phyloP scores from a whole-genome alignment of 1,139 yeast genomes.

The Nakaseomyces nivariensis region DNA sequence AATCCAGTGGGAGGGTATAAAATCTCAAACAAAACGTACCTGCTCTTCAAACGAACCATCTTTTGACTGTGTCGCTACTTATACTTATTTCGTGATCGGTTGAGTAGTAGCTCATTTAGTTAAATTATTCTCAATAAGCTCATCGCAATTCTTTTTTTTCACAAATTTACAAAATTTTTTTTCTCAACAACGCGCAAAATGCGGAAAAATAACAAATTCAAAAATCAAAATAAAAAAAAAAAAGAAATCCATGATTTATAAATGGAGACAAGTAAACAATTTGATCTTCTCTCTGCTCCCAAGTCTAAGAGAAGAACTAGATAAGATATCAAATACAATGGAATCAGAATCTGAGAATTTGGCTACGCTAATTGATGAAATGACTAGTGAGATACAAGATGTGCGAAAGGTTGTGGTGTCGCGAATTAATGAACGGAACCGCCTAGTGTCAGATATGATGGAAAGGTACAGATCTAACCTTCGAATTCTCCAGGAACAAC shows the following conservation, averaged over 20 bases:
- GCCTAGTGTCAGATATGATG: slow-evolving; percentile 2
- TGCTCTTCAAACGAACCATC: slow-evolving; percentile 83
- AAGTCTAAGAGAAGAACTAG: too few relatives aligned
- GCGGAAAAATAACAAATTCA: not conserved
- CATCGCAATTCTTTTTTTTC: not conserved
- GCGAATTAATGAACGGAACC: not conserved
- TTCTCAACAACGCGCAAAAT: not conserved
- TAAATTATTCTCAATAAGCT: not conserved
- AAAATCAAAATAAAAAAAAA: not conserved
- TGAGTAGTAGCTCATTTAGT: too few relatives aligned
- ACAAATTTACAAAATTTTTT: not conserved
- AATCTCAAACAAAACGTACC: slow-evolving; percentile 75
- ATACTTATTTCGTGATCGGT: too few relatives aligned
- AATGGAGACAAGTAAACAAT: too few relatives aligned
- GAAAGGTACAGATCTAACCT: slow-evolving; percentile 1
- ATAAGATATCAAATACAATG: too few relatives aligned
- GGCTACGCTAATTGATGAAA: not conserved
- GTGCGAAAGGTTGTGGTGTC: slow-evolving; percentile 1
- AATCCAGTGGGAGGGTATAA: slow-evolving; percentile 43
- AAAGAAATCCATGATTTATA: too few relatives aligned
- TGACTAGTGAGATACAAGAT: slow-evolving; percentile 1
- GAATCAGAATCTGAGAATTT: not conserved
- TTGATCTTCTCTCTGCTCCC: too few relatives aligned
- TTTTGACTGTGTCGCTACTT: too few relatives aligned
- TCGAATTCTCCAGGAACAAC: not conserved